Evolutionary conservation across 2,329 filamentous ascomycete species (phyloP), one percentile per base, ranked within the genome.

Genomic region (Cordyceps cateniannulata): DNA sequence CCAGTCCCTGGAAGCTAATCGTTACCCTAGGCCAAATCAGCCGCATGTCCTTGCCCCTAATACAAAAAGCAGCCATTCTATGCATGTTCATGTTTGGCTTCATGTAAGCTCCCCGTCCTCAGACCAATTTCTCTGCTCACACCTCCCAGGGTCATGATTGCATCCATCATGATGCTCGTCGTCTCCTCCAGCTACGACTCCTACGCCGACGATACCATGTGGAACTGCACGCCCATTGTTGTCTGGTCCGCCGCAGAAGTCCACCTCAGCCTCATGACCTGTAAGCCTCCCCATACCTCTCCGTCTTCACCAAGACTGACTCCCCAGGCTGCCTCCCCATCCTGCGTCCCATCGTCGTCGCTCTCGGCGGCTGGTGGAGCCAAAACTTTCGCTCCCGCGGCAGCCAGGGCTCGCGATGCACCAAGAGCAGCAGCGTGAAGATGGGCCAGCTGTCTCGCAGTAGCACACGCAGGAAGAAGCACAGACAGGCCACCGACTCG

Each of bases 71-170:
- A 44, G 59, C 59, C 18, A 61, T 61, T 6, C 2, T 53, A 2
- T 47, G 50, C 59, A 51, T 61, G 59, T 61, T 61, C 18, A 61
- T 56, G 59, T 57, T 61, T 56, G 59, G 59, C 12, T 49, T 61
- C 45, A 50, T 61, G 59, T 61, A 61, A 49, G 59, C 32, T 10
- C 6, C 32, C 32, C 12, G 3, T 35, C 32, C 12, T 7, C 9
- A 35, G 8, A 3, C 18, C 22, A 1, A 22, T 45, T 12, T 22
- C 5, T 1, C 25, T 22, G n/a, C 5, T 22, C n/a, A 42, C n/a
- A 32, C 29, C 52, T 14, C n/a, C 25, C 24, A 61, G 59, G 45
- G 59, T 61, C 59, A 55, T 54, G 50, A 42, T 56, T 42, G 59
- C 52, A 14, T 61, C 59, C 5, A 61, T 61, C 35, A 61, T 61